Conservation (phyloP, 2,329 filamentous ascomycete genomes). For the Esteya vermicola region DNA sequence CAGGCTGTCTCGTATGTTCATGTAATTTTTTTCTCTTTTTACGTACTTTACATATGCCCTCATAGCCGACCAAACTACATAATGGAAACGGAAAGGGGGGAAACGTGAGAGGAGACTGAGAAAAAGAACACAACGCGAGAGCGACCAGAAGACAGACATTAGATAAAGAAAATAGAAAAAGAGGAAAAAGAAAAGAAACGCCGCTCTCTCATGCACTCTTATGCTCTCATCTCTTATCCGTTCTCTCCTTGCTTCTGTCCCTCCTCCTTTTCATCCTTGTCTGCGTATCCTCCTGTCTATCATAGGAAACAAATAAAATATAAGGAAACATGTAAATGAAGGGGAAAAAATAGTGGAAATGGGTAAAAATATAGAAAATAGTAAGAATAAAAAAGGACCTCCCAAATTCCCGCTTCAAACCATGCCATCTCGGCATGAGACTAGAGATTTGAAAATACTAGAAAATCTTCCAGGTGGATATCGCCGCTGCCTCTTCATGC, state of each 20-base stretch:
- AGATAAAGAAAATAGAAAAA: neutral
- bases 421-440: no score
- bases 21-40: no score
- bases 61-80: no score
- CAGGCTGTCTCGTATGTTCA: no score
- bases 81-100: neutral
- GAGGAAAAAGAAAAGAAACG: neutral
- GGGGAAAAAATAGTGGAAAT: neutral
- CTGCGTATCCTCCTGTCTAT: neutral
- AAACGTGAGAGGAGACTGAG: neutral
- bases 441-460: neutral
- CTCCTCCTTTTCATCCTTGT: neutral
- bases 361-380: neutral
- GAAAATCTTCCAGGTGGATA: neutral
- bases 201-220: no score
- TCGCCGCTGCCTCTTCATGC: constrained; percentile 13
- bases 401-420: neutral
- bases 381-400: neutral
- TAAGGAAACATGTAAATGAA: neutral
- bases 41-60: no score
- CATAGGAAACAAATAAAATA: neutral
- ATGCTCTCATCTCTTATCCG: neutral
- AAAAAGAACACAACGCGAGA: neutral
- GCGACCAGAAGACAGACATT: no score
- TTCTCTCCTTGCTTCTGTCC: neutral